Conservation (phyloP, 441 rosid species). For the Arabidopsis hybrid region DNA sequence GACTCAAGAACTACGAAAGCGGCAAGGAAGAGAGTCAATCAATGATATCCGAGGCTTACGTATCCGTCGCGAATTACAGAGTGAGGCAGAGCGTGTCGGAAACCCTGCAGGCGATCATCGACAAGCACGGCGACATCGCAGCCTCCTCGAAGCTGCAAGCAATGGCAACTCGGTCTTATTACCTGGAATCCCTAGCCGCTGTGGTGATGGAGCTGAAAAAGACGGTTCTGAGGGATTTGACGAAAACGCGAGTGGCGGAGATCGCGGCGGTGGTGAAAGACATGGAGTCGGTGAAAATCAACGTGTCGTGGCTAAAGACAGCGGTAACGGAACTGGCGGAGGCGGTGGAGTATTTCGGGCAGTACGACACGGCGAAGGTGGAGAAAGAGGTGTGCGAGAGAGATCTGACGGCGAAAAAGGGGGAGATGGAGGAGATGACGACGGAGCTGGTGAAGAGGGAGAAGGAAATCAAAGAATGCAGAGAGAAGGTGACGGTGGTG, state of each 20-base stretch:
- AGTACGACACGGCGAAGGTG: constrained; percentile 48
- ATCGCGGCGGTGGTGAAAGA: constrained; percentile 72
- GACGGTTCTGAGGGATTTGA: constrained; percentile 52
- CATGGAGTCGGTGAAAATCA: constrained; percentile 66
- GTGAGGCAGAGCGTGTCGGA: constrained; percentile 56
- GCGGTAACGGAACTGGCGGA: constrained; percentile 55
- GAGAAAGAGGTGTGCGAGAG: constrained; percentile 50
- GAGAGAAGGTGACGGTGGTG: constrained; percentile 46
- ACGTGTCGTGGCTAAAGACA: constrained; percentile 66
- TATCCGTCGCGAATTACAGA: constrained; percentile 62
- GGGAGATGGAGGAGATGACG: constrained; percentile 55
- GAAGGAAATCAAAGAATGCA: constrained; percentile 44
- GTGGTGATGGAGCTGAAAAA: constrained; percentile 73
- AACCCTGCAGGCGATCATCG: constrained; percentile 53
- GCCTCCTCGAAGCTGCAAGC: constrained; percentile 65
- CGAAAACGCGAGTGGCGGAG: constrained; percentile 63
- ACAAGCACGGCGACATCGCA: constrained; percentile 76
- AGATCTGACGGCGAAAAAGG: constrained; percentile 47
- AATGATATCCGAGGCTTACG: constrained; percentile 63
- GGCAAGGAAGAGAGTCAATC: constrained; percentile 54
- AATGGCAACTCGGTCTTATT: constrained; percentile 61
- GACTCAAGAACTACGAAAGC: constrained; percentile 28
- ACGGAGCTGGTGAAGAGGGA: constrained; percentile 54
- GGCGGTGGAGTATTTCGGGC: constrained; percentile 51
- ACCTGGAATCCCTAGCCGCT: constrained; percentile 69